Evolutionary conservation across 2,329 filamentous ascomycete species (phyloP).

Genomic region (Monilinia laxa): DNA sequence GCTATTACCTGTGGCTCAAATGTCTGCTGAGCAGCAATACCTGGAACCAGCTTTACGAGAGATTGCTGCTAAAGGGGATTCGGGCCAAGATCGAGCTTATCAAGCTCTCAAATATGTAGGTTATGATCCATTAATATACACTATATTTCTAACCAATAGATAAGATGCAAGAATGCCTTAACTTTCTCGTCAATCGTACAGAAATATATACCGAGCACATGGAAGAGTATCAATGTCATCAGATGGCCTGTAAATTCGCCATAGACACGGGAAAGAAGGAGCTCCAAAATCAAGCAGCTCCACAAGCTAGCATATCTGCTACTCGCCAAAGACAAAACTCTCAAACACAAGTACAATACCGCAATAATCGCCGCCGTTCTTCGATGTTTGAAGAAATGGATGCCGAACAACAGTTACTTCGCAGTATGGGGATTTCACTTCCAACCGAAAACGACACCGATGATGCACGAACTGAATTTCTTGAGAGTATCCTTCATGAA

Average conservation of each 20-base stretch:
- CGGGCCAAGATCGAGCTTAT: slow-evolving; percentile 47
- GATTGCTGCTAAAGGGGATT: slow-evolving; percentile 46
- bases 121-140: slow-evolving; percentile 15
- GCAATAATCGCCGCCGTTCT: slow-evolving; percentile 35
- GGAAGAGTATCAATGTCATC: slow-evolving; percentile 49
- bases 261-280: slow-evolving; percentile 48
- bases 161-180: slow-evolving; percentile 54
- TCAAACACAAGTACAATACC: slow-evolving; percentile 35
- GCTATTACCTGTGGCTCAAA: slow-evolving; percentile 67
- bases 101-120: slow-evolving; percentile 54
- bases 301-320: slow-evolving; percentile 17
- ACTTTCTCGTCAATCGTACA: slow-evolving; percentile 51
- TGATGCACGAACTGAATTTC: slow-evolving; percentile 31
- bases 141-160: slow-evolving; percentile 1
- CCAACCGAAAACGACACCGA: slow-evolving; percentile 41
- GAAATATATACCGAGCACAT: slow-evolving; percentile 46
- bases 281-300: slow-evolving; percentile 34
- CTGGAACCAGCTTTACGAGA: slow-evolving; percentile 58
- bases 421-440: slow-evolving; percentile 48
- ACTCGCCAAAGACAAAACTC: slow-evolving; percentile 29
- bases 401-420: slow-evolving; percentile 47
- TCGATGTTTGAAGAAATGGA: slow-evolving; percentile 41
- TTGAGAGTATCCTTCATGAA: slow-evolving; percentile 41
- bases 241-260: slow-evolving; percentile 44
- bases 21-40: slow-evolving; percentile 68